A percentile compares a stretch with the other conserved stretches of the same genome.
These are phyloP conservation scores for Epichloe sylvatica DNA, from an alignment of 2,329 filamentous ascomycete genomes.

Conservation along the genomic window DNA sequence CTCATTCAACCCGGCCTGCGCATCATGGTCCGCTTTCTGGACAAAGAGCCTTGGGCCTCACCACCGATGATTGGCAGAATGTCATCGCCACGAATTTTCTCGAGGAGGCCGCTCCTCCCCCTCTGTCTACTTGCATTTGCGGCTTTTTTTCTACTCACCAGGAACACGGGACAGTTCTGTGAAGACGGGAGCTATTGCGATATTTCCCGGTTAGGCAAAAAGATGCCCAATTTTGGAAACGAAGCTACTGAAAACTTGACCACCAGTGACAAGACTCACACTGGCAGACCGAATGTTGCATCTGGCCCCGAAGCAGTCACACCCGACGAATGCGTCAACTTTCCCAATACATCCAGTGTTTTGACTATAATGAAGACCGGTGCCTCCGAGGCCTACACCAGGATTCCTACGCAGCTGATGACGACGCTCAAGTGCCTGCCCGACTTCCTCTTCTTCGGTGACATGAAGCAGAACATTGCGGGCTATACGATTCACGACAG, in stretches of 20 bases:
- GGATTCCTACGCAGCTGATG: conserved; percentile 39
- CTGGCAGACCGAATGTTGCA: not conserved
- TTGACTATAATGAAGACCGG: conserved; percentile 44
- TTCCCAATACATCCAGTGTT: conserved; percentile 32
- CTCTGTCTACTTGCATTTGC: conserved; percentile 16
- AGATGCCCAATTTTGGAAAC: conserved; percentile 3
- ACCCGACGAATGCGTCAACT: conserved; percentile 21
- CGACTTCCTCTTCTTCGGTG: conserved; percentile 43
- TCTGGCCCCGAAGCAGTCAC: conserved; percentile 7
- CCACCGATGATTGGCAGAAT: conserved; percentile 5
- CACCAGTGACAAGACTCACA: not conserved
- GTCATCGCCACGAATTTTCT: conserved; percentile 14
- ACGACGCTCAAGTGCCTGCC: conserved; percentile 36
- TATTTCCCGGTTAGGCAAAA: conserved; percentile 2
- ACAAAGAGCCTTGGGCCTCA: conserved; percentile 2
- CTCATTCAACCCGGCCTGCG: not conserved
- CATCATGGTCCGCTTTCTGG: conserved; percentile 4
- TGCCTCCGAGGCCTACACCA: conserved; percentile 37
- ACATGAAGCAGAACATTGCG: conserved; percentile 35
- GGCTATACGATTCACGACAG: conserved; percentile 32
- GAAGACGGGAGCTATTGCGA: conserved; percentile 17
- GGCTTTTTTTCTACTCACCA: conserved; percentile 19
- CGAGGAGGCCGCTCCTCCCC: conserved; percentile 15
- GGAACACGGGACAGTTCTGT: conserved; percentile 17
- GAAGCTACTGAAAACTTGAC: not conserved